A percentile compares a stretch with the other conserved stretches of the same genome.
phyloP scores from a whole-genome alignment of 495 filamentous ascomycete genomes.

The Penicillium robsamsonii region DNA sequence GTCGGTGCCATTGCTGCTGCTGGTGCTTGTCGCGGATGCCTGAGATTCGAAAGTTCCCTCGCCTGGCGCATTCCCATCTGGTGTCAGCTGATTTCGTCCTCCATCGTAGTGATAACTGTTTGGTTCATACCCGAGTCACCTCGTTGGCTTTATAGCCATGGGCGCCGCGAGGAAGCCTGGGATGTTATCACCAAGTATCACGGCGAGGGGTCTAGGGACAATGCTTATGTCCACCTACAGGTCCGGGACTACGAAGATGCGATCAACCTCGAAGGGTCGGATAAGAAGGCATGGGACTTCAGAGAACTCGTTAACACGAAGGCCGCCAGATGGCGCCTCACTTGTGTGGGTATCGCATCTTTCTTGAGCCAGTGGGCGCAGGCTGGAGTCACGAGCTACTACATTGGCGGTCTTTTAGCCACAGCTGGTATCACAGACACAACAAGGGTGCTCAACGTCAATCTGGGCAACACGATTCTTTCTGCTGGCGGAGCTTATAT shows the following conservation, averaged over 20 bases:
- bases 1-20: constrained; percentile 47
- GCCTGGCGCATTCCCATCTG: constrained; percentile 63
- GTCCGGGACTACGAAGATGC: constrained; percentile 55
- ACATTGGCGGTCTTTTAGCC: constrained; percentile 33
- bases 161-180: constrained; percentile 49
- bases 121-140: constrained; percentile 25
- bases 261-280: constrained; percentile 48
- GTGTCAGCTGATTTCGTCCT: constrained; percentile 57
- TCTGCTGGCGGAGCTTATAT: constrained; percentile 42
- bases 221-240: constrained; percentile 51
- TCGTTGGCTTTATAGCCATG: constrained; percentile 46
- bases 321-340: constrained; percentile 53
- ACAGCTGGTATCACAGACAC: constrained; percentile 12
- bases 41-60: constrained; percentile 25
- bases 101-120: constrained; percentile 19
- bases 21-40: constrained; percentile 32
- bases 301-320: constrained; percentile 55
- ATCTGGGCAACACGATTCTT: constrained; percentile 17
- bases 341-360: constrained; percentile 53
- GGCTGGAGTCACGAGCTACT: constrained; percentile 50
- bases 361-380: constrained; percentile 42
- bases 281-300: constrained; percentile 64
- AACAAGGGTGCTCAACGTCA: constrained; percentile 10
- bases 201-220: constrained; percentile 48
- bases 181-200: constrained; percentile 53